Conservation (phyloP, 441 rosid species). For the Lepidium campestre region DNA sequence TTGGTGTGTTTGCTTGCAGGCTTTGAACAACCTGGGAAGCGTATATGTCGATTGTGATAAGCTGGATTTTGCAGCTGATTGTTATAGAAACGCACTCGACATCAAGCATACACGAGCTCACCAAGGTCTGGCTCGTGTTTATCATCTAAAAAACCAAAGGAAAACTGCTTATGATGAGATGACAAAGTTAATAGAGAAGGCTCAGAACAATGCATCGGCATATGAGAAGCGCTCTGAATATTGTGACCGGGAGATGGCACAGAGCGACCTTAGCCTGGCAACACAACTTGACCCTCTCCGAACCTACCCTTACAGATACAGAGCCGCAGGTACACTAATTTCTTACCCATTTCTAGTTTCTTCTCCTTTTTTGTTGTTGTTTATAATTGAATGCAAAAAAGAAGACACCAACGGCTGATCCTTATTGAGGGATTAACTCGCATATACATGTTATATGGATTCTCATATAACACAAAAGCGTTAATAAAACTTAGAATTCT, state of each 20-base stretch:
- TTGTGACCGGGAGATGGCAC: slow-evolving; percentile 93
- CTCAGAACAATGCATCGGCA: slow-evolving; percentile 85
- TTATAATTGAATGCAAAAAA: background rate
- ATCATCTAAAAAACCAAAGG: slow-evolving; percentile 71
- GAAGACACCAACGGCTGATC: background rate
- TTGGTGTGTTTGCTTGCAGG: slow-evolving; percentile 43
- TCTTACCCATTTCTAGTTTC: background rate
- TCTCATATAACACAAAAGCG: background rate
- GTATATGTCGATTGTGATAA: slow-evolving; percentile 83
- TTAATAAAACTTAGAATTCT: background rate
- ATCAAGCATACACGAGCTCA: slow-evolving; percentile 97
- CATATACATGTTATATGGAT: background rate
- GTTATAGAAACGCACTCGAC: slow-evolving; percentile 82
- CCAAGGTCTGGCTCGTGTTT: slow-evolving; percentile 94
- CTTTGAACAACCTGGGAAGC: slow-evolving; percentile 87
- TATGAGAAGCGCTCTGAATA: slow-evolving; percentile 96
- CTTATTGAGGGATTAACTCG: background rate
- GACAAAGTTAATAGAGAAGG: slow-evolving; percentile 92
- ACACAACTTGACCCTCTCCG: slow-evolving; percentile 87
- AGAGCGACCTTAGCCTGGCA: slow-evolving; percentile 76
- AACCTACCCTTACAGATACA: slow-evolving; percentile 93
- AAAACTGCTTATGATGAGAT: slow-evolving; percentile 93
- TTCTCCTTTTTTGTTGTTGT: background rate
- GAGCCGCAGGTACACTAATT: slow-evolving; percentile 73
- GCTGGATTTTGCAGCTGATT: slow-evolving; percentile 87